A percentile compares a stretch with the other conserved stretches of the same genome.
Conservation (phyloP, 192 early-diverging fungal species). For the Phlyctochytrium arcticum region DNA sequence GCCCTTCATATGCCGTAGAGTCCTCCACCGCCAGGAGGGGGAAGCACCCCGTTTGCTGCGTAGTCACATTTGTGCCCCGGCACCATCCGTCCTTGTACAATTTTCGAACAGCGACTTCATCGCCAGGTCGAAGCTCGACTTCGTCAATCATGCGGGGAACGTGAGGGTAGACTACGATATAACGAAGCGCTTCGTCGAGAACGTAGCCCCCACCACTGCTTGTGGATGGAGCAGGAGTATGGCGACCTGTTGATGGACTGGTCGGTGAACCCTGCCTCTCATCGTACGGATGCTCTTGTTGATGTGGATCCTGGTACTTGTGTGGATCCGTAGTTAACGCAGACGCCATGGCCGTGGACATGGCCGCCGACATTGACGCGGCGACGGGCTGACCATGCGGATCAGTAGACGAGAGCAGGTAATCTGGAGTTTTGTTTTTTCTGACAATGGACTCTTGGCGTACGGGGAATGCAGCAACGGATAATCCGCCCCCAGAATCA, state of each 20-base stretch:
- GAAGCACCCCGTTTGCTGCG: conserved; percentile 15
- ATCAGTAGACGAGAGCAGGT: too few relatives aligned
- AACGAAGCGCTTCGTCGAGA: conserved; percentile 4
- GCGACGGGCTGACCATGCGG: not conserved
- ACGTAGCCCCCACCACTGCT: not conserved
- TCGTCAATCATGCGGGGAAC: conserved; percentile 17
- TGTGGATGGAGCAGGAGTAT: not conserved
- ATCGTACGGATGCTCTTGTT: not conserved
- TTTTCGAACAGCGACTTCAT: conserved; percentile 19
- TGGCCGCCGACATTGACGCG: not conserved
- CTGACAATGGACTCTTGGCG: not conserved
- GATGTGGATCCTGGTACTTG: not conserved
- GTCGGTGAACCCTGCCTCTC: not conserved
- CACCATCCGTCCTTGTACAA: conserved; percentile 31
- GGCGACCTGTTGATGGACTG: not conserved
- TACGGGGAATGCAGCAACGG: not conserved
- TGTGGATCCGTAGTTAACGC: not conserved
- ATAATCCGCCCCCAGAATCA: not conserved
- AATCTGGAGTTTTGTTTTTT: not conserved
- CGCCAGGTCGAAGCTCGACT: conserved; percentile 22
- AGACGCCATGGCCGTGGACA: not conserved
- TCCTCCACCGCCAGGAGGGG: conserved; percentile 27
- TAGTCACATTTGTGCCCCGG: conserved; percentile 18
- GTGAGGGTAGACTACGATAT: conserved; percentile 26
- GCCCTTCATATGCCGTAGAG: not conserved